Evolutionary conservation across 1,139 yeast genomes (phyloP), one percentile per base, ranked within the genome.

Genomic region (Hansenula lynferdii): DNA sequence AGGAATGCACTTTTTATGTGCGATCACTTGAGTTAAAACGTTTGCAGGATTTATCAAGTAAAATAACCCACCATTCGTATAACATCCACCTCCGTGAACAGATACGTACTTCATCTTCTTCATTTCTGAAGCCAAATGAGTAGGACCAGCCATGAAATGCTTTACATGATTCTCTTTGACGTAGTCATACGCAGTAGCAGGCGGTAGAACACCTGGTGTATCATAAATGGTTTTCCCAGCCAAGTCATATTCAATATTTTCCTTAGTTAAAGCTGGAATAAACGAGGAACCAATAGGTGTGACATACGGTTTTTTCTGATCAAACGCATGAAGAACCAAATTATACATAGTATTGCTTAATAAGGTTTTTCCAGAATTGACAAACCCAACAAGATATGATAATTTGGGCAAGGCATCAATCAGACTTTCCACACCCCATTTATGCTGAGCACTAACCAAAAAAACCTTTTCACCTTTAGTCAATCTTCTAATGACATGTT

Each of bases 341-440:
- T 62, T 61, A n/a, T n/a, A 14, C 76, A 49, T 24, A 81, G 49
- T n/a, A 75, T 56, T 48, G 70, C 75, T 3, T 22, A 87, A 54
- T 1, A 83, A 69, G 1, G 94, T 78, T 56, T 87, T 87, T 1
- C 97, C 97, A 14, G 78, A 69, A 53, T 86, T 86, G 9, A 85
- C 78, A 46, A 72, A 71, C 2, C 97, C 96, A 11, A 86, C 64
- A 26, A 87, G 58, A 53, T 77, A 82, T 21, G 78, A 69, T 19
- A 66, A 67, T 8, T 62, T 53, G 1, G 75, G 69, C 20, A 53
- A 20, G 5, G 39, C 34, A 12, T 38, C 31, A 5, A 42, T 37
- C 3, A 51, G 35, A 8, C 40, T 41, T 5, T 34, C 21, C 5
- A 49, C 27, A 12, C 44, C 37, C 57, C 57, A 53, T 12, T 48